A percentile compares a stretch with the other conserved stretches of the same genome.
Evolutionary conservation across 2,329 filamentous ascomycete species (phyloP).

Genomic region (Ophiostoma montium): DNA sequence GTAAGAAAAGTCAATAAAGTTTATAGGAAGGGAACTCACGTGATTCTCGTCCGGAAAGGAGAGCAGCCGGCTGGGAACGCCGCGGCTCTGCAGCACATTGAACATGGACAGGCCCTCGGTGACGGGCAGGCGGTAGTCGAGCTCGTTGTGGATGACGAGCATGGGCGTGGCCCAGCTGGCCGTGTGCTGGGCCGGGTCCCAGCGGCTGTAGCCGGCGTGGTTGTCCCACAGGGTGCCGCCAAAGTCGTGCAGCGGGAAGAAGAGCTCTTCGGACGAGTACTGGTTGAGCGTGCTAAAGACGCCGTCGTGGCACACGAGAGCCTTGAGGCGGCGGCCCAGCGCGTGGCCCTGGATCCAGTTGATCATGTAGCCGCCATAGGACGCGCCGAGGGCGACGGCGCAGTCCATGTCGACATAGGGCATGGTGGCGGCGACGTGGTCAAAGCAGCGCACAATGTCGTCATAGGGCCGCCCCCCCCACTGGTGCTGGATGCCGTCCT

Average conservation of each 20-base stretch:
- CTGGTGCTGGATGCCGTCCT: constrained; percentile 61
- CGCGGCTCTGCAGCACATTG: constrained; percentile 65
- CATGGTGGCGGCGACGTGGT: constrained; percentile 54
- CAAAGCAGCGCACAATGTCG: constrained; percentile 66
- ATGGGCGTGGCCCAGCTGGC: constrained; percentile 74
- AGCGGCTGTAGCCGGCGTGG: constrained; percentile 49
- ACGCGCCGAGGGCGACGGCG: constrained; percentile 61
- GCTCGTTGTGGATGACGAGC: constrained; percentile 71
- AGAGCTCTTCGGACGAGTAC: constrained; percentile 54
- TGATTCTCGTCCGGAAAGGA: constrained; percentile 67
- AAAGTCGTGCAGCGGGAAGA: constrained; percentile 56
- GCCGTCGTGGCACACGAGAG: constrained; percentile 77
- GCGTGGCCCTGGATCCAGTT: constrained; percentile 87
- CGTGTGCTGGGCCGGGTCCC: constrained; percentile 51
- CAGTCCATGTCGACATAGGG: constrained; percentile 53
- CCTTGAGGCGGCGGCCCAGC: constrained; percentile 73
- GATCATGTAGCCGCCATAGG: constrained; percentile 65
- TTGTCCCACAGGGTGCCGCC: constrained; percentile 47
- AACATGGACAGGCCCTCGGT: constrained; percentile 75
- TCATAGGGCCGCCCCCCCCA: constrained; percentile 81
- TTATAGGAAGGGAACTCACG: constrained; percentile 15
- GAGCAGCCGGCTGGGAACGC: constrained; percentile 63
- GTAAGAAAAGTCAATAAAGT: constrained; percentile 27
- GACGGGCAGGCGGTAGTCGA: constrained; percentile 79
- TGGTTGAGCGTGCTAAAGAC: constrained; percentile 59